Conservation (phyloP, 495 filamentous ascomycete species). For the Corynascus novoguineensis region DNA sequence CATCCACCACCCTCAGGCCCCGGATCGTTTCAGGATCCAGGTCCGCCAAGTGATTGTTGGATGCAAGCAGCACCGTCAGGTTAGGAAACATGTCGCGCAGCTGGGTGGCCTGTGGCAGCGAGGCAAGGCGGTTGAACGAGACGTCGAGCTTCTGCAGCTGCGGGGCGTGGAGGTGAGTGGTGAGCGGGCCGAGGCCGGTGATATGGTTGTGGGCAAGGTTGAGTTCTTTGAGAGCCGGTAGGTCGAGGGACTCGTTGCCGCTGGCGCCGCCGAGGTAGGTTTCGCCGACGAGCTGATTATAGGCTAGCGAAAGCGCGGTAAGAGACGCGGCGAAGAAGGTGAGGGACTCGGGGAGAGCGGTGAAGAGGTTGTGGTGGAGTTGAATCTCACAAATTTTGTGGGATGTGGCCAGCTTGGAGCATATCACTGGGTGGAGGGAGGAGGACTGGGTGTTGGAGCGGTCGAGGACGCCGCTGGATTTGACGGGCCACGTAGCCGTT, state of each 20-base stretch:
- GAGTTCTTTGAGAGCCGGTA: slow-evolving; percentile 70
- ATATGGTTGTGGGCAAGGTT: slow-evolving; percentile 66
- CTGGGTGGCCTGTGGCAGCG: slow-evolving; percentile 53
- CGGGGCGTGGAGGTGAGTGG: slow-evolving; percentile 61
- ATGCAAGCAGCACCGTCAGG: slow-evolving; percentile 59
- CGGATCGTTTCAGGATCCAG: slow-evolving; percentile 67
- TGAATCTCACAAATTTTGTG: slow-evolving; percentile 51
- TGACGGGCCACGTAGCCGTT: slow-evolving; percentile 54
- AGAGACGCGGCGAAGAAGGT: slow-evolving; percentile 61
- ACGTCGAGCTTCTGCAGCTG: slow-evolving; percentile 69
- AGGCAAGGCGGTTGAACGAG: slow-evolving; percentile 67
- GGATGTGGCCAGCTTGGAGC: slow-evolving; percentile 43
- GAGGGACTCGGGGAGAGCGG: slow-evolving; percentile 61
- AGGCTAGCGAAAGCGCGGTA: slow-evolving; percentile 68
- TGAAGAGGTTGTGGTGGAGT: slow-evolving; percentile 71
- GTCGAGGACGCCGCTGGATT: slow-evolving; percentile 67
- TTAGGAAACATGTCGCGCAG: slow-evolving; percentile 55
- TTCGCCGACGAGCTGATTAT: slow-evolving; percentile 65
- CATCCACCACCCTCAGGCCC: slow-evolving; percentile 70
- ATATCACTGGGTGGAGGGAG: slow-evolving; percentile 48
- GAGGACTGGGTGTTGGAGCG: slow-evolving; percentile 59
- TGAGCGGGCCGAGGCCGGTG: slow-evolving; percentile 57
- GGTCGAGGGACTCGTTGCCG: slow-evolving; percentile 49
- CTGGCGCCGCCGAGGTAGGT: slow-evolving; percentile 43
- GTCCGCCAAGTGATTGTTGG: slow-evolving; percentile 69